Percentiles rank a stretch among this genome's conserved stretches.
Evolutionary conservation across 305 asterid species (phyloP).

Genomic region (Fraxinus baroniana): DNA sequence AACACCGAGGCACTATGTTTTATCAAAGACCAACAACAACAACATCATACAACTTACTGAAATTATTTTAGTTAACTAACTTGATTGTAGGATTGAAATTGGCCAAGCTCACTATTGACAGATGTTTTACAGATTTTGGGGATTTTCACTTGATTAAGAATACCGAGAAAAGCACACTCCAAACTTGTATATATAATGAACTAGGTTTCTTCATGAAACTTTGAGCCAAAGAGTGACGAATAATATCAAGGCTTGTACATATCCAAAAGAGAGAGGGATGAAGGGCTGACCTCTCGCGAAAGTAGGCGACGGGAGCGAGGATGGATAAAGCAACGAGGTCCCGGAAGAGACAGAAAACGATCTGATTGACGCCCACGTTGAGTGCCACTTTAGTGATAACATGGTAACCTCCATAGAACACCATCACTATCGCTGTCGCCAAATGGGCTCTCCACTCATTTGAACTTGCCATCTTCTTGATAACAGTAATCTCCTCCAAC

Average conservation of each 20-base stretch:
- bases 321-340: slow-evolving; percentile 79
- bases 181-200: background rate
- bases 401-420: slow-evolving; percentile 81
- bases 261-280: background rate
- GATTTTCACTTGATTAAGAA: background rate
- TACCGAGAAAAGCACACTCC: background rate
- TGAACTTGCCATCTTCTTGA: background rate
- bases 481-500: background rate
- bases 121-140: background rate
- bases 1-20: background rate
- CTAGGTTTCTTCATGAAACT: background rate
- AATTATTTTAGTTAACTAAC: background rate
- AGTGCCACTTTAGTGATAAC: slow-evolving; percentile 95
- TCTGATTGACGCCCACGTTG: slow-evolving; percentile 83
- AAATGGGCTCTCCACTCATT: slow-evolving; percentile 73
- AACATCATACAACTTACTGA: background rate
- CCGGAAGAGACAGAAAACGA: slow-evolving; percentile 74
- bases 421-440: slow-evolving; percentile 81
- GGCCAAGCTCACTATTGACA: background rate
- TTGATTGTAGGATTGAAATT: background rate
- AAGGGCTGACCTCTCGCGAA: slow-evolving; percentile 67
- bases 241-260: background rate
- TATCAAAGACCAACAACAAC: background rate
- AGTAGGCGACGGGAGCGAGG: slow-evolving; percentile 82
- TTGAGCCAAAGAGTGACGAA: background rate